Evolutionary conservation across 441 rosid species (phyloP).

Genomic region (Capsella rubella): DNA sequence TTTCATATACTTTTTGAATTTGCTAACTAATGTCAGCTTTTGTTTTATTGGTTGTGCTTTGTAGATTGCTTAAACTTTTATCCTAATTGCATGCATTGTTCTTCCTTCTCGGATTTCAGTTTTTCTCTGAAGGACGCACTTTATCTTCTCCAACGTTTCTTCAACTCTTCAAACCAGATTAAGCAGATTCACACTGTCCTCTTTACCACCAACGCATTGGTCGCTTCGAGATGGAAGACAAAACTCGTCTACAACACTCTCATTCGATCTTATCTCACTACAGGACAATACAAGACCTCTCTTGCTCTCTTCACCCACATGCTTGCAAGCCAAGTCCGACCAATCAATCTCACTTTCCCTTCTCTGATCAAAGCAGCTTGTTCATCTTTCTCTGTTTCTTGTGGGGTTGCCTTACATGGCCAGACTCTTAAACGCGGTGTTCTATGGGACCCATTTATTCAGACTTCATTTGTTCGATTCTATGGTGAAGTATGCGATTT

Average conservation of each 20-base stretch:
- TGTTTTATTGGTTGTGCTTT: neutral
- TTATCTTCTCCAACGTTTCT: slow-evolving; percentile 57
- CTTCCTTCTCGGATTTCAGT: slow-evolving; percentile 15
- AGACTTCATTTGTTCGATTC: slow-evolving; percentile 55
- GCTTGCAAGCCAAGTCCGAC: slow-evolving; percentile 54
- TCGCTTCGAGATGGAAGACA: slow-evolving; percentile 49
- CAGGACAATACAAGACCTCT: slow-evolving; percentile 45
- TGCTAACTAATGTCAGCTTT: neutral
- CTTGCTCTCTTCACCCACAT: slow-evolving; percentile 59
- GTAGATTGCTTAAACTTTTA: slow-evolving; percentile 18
- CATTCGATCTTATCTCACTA: slow-evolving; percentile 61
- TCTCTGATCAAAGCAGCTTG: slow-evolving; percentile 58
- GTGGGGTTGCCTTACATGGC: slow-evolving; percentile 56
- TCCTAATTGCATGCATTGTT: slow-evolving; percentile 31
- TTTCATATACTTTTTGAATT: slow-evolving; percentile 1
- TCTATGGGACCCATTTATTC: slow-evolving; percentile 55
- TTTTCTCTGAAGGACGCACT: slow-evolving; percentile 54
- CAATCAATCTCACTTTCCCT: slow-evolving; percentile 71
- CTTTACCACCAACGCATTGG: slow-evolving; percentile 41
- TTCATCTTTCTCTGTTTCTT: slow-evolving; percentile 38
- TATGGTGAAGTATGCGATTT: slow-evolving; percentile 51
- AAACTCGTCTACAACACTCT: slow-evolving; percentile 65
- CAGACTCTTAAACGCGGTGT: slow-evolving; percentile 64
- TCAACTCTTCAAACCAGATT: slow-evolving; percentile 50
- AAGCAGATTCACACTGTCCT: slow-evolving; percentile 64